Percentiles rank a stretch among this genome's conserved stretches.
Conservation (phyloP, 768 basidiomycete species). For the Astraeus odoratus region DNA sequence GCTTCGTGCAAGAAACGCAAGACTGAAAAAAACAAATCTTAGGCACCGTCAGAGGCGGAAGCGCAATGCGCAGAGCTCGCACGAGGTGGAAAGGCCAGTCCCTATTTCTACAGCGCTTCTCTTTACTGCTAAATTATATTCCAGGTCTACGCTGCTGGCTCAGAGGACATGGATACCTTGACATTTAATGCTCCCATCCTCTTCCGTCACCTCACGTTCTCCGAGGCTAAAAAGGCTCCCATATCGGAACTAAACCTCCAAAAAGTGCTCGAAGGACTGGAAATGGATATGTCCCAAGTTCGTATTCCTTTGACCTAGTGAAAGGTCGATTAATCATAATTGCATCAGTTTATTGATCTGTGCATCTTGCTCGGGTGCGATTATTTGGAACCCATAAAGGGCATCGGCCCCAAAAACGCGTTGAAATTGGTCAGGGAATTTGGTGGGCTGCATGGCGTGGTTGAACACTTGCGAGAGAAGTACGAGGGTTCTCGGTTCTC, state of each 20-base stretch:
- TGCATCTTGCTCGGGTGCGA: conserved; percentile 97
- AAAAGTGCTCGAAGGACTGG: conserved; percentile 77
- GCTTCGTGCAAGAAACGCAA: background rate
- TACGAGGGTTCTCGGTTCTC: conserved; percentile 22
- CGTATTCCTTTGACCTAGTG: background rate
- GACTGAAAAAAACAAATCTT: conserved; percentile 1
- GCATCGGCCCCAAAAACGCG: conserved; percentile 92
- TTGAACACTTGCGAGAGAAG: conserved; percentile 78
- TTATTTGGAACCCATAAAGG: conserved; percentile 98
- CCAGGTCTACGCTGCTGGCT: conserved; percentile 94
- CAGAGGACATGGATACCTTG: conserved; percentile 99
- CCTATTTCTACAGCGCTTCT: background rate
- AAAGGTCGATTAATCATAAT: background rate
- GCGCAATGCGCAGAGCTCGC: conserved; percentile 98
- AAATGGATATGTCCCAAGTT: conserved; percentile 90
- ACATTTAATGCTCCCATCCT: conserved; percentile 91
- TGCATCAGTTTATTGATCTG: conserved; percentile 81
- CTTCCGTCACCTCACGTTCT: conserved; percentile 94
- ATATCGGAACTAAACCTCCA: conserved; percentile 88
- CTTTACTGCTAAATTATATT: background rate
- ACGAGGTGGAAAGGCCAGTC: conserved; percentile 78
- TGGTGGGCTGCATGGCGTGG: conserved; percentile 60
- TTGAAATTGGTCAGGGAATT: conserved; percentile 87
- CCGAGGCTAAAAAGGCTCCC: conserved; percentile 94
- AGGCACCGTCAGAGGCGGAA: conserved; percentile 99